phyloP scores from a whole-genome alignment of 192 early-diverging fungal species.

The Rhizophagus prolifer region DNA sequence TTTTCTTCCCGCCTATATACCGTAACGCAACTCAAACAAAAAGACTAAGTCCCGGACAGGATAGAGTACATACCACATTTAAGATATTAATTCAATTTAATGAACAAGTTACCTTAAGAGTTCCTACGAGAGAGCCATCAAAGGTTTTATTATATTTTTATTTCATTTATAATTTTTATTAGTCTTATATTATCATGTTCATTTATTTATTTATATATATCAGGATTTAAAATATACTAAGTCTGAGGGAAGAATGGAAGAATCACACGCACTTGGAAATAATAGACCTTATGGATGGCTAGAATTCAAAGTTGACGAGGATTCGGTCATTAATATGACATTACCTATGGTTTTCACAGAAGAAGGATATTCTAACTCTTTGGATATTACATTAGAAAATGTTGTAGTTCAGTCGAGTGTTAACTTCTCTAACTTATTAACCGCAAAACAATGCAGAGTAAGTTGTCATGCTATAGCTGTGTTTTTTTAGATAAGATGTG shows the following conservation, averaged over 20 bases:
- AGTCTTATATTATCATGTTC: neutral
- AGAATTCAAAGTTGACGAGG: constrained; percentile 54
- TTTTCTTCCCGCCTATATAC: constrained; percentile 72
- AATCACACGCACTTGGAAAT: constrained; percentile 17
- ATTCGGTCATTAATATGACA: constrained; percentile 52
- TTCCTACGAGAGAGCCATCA: constrained; percentile 70
- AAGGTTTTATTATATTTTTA: constrained; percentile 48
- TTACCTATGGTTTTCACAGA: constrained; percentile 57
- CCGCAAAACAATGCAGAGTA: constrained; percentile 53
- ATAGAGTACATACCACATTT: constrained; percentile 55
- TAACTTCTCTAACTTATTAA: constrained; percentile 64
- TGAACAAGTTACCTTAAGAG: constrained; percentile 52
- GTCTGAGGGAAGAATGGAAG: constrained; percentile 31
- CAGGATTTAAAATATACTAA: constrained; percentile 66
- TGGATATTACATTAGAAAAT: constrained; percentile 52
- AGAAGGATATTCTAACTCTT: constrained; percentile 54
- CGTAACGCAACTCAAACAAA: constrained; percentile 51
- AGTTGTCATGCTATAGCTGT: neutral
- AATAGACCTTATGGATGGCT: constrained; percentile 71
- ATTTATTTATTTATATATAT: neutral
- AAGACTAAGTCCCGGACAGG: constrained; percentile 50
- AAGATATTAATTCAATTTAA: constrained; percentile 63
- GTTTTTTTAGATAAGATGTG: constrained; percentile 46
- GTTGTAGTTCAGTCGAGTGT: constrained; percentile 60
- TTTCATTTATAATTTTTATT: neutral